A percentile compares a stretch with the other conserved stretches of the same genome.
Evolutionary conservation across 2,329 filamentous ascomycete genomes (phyloP).

Genomic region (Myriosclerotinia duriaeana): DNA sequence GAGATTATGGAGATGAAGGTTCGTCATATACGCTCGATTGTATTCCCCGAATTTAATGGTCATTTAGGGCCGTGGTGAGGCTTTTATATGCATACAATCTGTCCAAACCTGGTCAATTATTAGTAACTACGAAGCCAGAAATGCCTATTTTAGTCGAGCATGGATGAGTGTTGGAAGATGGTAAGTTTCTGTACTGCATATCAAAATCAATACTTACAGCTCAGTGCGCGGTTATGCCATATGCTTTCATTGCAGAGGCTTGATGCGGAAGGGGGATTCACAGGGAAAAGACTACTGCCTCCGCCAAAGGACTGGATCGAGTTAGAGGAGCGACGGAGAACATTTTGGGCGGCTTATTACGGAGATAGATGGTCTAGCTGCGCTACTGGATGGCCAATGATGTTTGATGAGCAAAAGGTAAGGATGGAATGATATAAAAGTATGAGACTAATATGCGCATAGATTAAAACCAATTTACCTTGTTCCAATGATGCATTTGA

Average conservation of each 20-base stretch:
- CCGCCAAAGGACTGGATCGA: slow-evolving; percentile 80
- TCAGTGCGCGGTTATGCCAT: slow-evolving; percentile 61
- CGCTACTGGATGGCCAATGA: slow-evolving; percentile 85
- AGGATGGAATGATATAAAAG: neutral
- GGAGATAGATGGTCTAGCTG: slow-evolving; percentile 83
- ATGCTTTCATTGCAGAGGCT: slow-evolving; percentile 85
- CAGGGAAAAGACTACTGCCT: slow-evolving; percentile 67
- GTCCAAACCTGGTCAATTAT: slow-evolving; percentile 79
- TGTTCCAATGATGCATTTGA: slow-evolving; percentile 74
- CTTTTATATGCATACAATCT: slow-evolving; percentile 74
- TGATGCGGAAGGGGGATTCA: slow-evolving; percentile 63
- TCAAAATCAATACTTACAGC: neutral
- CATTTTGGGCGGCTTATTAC: slow-evolving; percentile 84
- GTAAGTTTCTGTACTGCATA: neutral
- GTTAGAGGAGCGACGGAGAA: slow-evolving; percentile 74
- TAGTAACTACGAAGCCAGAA: slow-evolving; percentile 76
- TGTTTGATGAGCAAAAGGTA: slow-evolving; percentile 68
- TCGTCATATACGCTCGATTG: slow-evolving; percentile 25
- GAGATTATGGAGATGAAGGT: slow-evolving; percentile 82
- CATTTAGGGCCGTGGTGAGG: slow-evolving; percentile 67
- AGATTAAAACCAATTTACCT: slow-evolving; percentile 70
- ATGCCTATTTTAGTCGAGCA: slow-evolving; percentile 80
- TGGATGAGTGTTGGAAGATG: slow-evolving; percentile 77
- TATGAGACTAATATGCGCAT: neutral
- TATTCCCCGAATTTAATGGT: neutral